phyloP scores from a whole-genome alignment of 495 filamentous ascomycete species.

The Chlorociboria aeruginascens region DNA sequence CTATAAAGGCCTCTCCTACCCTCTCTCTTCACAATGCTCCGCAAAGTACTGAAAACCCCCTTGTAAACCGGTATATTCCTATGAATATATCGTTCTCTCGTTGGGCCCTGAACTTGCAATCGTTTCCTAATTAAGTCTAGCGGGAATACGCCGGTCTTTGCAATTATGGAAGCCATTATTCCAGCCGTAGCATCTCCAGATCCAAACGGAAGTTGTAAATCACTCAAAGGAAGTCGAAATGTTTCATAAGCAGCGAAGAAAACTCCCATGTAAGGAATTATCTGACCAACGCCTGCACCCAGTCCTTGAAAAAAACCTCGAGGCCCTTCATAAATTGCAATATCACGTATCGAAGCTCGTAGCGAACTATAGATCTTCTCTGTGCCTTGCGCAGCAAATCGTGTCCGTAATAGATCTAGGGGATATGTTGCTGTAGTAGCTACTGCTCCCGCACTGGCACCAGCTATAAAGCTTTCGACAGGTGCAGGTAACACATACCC shows the following conservation, averaged over 20 bases:
- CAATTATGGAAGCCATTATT: slow-evolving; percentile 59
- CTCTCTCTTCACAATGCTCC: slow-evolving; percentile 55
- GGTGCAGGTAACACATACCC: slow-evolving; percentile 28
- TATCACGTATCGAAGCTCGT: slow-evolving; percentile 52
- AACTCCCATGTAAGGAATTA: slow-evolving; percentile 91
- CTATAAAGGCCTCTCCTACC: slow-evolving; percentile 75
- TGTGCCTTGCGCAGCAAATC: slow-evolving; percentile 90
- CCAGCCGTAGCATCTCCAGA: slow-evolving; percentile 74
- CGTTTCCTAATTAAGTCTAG: slow-evolving; percentile 90
- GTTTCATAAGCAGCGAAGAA: slow-evolving; percentile 88
- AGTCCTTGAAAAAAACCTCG: slow-evolving; percentile 80
- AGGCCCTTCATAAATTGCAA: slow-evolving; percentile 59
- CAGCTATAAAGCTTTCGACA: slow-evolving; percentile 61
- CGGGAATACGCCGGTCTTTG: slow-evolving; percentile 86
- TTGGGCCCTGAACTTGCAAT: slow-evolving; percentile 92
- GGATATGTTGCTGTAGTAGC: slow-evolving; percentile 86
- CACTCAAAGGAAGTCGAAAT: slow-evolving; percentile 38
- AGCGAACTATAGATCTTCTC: slow-evolving; percentile 68
- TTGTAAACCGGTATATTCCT: slow-evolving; percentile 77
- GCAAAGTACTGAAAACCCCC: slow-evolving; percentile 52
- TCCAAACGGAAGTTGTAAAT: slow-evolving; percentile 54
- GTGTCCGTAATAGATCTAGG: slow-evolving; percentile 82
- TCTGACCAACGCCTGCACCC: slow-evolving; percentile 66
- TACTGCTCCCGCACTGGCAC: slow-evolving; percentile 64
- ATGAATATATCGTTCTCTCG: slow-evolving; percentile 62